Percentiles rank a stretch among this genome's conserved stretches.
Conservation (phyloP, 192 early-diverging fungal species). For the Funneliformis geosporum region DNA sequence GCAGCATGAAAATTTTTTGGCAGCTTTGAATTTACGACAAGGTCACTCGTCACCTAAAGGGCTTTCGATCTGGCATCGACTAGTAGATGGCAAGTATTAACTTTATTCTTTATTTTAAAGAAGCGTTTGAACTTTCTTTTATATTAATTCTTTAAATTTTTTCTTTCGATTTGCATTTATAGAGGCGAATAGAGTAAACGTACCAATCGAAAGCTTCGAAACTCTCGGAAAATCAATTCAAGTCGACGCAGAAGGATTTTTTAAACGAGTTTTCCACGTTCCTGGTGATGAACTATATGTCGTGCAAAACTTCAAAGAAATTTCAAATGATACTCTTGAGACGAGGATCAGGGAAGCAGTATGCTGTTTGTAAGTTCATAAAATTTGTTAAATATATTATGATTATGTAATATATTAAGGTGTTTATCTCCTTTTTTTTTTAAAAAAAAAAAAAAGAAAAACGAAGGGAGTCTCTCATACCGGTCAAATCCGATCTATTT, state of each 20-base stretch:
- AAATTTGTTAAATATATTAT: neutral
- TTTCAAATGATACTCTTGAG: conserved; percentile 51
- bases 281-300: conserved; percentile 45
- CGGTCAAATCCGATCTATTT: conserved; percentile 58
- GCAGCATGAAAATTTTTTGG: conserved; percentile 33
- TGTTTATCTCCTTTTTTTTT: neutral
- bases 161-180: neutral
- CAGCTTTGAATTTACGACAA: conserved; percentile 32
- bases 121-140: neutral
- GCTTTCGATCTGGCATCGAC: neutral
- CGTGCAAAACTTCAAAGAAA: conserved; percentile 61
- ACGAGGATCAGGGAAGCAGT: conserved; percentile 59
- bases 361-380: conserved; percentile 52
- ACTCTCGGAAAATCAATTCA: conserved; percentile 40
- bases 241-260: conserved; percentile 56
- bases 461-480: conserved; percentile 46
- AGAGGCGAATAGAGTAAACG: conserved; percentile 34
- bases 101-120: no score
- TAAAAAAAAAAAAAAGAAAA: conserved; percentile 36
- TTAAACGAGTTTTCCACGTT: conserved; percentile 60
- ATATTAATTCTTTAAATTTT: neutral
- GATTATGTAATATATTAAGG: neutral
- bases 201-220: conserved; percentile 38
- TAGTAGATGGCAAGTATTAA: neutral
- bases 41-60: neutral